Evolutionary conservation across 2,329 filamentous ascomycete species (phyloP).

Genomic region (Aspergillus sp.): DNA sequence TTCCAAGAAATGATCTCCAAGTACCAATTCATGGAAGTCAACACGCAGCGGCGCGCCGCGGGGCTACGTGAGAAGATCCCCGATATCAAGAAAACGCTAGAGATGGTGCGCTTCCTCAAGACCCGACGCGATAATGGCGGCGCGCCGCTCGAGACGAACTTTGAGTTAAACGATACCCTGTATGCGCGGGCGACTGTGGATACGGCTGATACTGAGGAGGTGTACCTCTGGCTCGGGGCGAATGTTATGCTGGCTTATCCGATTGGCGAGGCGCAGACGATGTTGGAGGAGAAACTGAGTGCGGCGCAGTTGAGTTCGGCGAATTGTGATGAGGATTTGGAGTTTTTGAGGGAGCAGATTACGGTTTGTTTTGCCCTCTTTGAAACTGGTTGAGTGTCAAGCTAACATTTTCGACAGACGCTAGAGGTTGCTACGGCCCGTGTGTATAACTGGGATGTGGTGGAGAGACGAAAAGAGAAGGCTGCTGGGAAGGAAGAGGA

Average conservation of each 20-base stretch:
- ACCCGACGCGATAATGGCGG: slow-evolving; percentile 61
- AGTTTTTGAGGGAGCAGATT: slow-evolving; percentile 94
- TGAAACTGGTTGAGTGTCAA: no score
- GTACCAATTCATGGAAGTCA: slow-evolving; percentile 99
- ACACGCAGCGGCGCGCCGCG: slow-evolving; percentile 77
- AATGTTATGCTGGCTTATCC: slow-evolving; percentile 98
- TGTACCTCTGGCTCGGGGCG: slow-evolving; percentile 96
- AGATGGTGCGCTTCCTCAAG: slow-evolving; percentile 84
- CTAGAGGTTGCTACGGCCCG: slow-evolving; percentile 94
- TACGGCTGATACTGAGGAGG: slow-evolving; percentile 71
- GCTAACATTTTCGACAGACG: slow-evolving; percentile 58
- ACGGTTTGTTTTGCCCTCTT: slow-evolving; percentile 62
- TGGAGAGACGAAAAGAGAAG: slow-evolving; percentile 91
- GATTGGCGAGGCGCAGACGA: slow-evolving; percentile 77
- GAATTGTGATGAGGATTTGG: slow-evolving; percentile 95
- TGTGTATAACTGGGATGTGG: slow-evolving; percentile 99
- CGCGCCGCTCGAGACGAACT: slow-evolving; percentile 75
- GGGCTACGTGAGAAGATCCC: slow-evolving; percentile 93
- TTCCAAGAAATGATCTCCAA: slow-evolving; percentile 67
- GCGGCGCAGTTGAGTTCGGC: slow-evolving; percentile 75
- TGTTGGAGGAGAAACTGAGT: slow-evolving; percentile 74
- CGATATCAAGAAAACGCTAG: slow-evolving; percentile 93
- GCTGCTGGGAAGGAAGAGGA: slow-evolving; percentile 48
- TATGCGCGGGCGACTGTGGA: slow-evolving; percentile 84
- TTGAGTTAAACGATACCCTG: slow-evolving; percentile 94